Evolutionary conservation across 768 basidiomycete genomes (phyloP), one percentile per base, ranked within the genome.

Genomic region (Tylopilus sp.): DNA sequence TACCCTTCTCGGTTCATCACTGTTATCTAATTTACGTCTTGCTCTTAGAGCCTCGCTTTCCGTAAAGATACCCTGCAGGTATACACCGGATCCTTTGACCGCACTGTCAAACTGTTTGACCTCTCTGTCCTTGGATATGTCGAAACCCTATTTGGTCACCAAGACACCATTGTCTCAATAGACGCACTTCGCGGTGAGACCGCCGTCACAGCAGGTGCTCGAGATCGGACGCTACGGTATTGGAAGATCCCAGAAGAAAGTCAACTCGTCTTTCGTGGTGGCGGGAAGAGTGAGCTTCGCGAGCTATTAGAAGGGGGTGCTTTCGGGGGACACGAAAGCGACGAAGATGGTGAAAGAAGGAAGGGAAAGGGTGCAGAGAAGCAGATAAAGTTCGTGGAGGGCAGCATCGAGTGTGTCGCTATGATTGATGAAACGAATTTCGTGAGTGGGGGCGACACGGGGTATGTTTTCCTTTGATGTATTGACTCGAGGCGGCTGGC

Each of bases 211-310:
- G 88, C 87, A 6, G 97, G 95, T 18, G 90, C 84, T 1, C 77
- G 93, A 30, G 97, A 99, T 74, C 87, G 91, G 65, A 97, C 94
- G 0, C 80, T 86, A 52, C 79, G 97, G 31, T 98, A 82, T 71
- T 99, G 95, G 95, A 98, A 98, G 72, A 88, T 98, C 46, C 82
- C 84, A 33, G 95, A 99, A 47, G 94, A 98, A 69, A 91, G 81
- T 12, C 95, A 98, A 64, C 76, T 99, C 22, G 94, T 99, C 7
- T 98, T 98, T 64, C 81, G 97, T 33, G 97, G 95, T 22, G 97
- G 97, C n/a, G 93, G 88, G 5, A 79, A 82, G 58, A 94, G 87
- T 70, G 79, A 79, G 31, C 75, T 91, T 57, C 74, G 88, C 48
- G 88, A 92, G 64, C 81, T 91, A 8, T 64, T 94, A 23, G 94